These are phyloP conservation scores for Aspergillus tamarii DNA, from an alignment of 2,329 filamentous ascomycete genomes.

Conservation along the genomic window DNA sequence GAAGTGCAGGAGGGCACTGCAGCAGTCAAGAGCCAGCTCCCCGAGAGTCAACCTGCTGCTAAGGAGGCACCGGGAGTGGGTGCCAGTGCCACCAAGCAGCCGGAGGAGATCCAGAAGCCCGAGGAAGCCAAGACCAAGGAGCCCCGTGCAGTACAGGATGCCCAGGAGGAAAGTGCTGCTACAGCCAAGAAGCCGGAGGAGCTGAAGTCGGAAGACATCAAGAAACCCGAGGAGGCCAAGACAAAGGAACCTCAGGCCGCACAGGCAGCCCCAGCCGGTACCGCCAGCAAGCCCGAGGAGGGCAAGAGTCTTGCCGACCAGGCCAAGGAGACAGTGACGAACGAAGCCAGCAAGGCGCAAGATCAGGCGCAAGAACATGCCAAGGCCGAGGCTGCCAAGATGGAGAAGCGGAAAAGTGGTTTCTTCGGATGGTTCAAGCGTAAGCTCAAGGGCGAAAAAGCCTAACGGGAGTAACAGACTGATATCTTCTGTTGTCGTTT, in stretches of 20 bases:
- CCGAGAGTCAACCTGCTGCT: not conserved
- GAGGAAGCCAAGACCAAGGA: slow-evolving; percentile 10
- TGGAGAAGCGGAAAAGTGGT: slow-evolving; percentile 31
- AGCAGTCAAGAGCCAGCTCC: slow-evolving; percentile 2
- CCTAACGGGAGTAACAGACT: not conserved
- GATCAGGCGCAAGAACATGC: slow-evolving; percentile 13
- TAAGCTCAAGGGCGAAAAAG: slow-evolving; percentile 3
- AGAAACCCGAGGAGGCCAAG: slow-evolving; percentile 18
- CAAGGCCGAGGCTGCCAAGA: slow-evolving; percentile 18
- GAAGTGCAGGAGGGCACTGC: slow-evolving; percentile 1
- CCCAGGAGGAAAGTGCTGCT: not conserved
- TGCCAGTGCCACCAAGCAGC: slow-evolving; percentile 1
- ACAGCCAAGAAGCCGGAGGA: slow-evolving; percentile 7
- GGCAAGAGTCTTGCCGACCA: slow-evolving; percentile 13
- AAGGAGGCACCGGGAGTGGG: not conserved
- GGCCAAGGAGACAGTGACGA: slow-evolving; percentile 13
- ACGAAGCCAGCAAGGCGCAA: slow-evolving; percentile 15
- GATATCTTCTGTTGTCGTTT: not conserved
- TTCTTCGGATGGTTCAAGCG: slow-evolving; percentile 33
- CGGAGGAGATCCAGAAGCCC: slow-evolving; percentile 9
- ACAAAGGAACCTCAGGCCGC: slow-evolving; percentile 10
- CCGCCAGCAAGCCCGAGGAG: slow-evolving; percentile 20
- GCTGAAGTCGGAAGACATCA: slow-evolving; percentile 11
- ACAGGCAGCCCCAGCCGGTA: slow-evolving; percentile 8
- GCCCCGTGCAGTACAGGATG: not conserved